Percentiles rank a stretch among this genome's conserved stretches.
These are phyloP conservation scores for Oropetium thomaeum DNA, from an alignment of 176 grass and related monocot species.

Conservation along the genomic window DNA sequence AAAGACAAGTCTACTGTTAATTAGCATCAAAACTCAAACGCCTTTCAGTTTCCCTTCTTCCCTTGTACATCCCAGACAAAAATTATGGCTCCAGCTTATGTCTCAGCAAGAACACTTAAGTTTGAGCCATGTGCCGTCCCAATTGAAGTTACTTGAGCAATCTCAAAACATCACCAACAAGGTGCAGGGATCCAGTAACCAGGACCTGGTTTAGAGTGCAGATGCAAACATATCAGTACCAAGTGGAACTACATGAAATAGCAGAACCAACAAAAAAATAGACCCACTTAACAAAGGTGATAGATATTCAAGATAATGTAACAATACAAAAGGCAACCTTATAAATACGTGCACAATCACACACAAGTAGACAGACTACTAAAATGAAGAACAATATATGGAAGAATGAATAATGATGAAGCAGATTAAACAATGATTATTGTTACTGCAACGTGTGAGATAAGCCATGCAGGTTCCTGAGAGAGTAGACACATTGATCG, in stretches of 20 bases:
- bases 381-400: not conserved
- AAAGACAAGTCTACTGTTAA: slow-evolving; percentile 21
- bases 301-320: slow-evolving; percentile 9
- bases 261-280: not conserved
- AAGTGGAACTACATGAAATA: slow-evolving; percentile 9
- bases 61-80: slow-evolving; percentile 13
- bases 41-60: slow-evolving; percentile 19
- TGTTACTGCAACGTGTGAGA: not conserved
- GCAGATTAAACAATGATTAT: slow-evolving; percentile 2
- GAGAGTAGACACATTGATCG: not conserved
- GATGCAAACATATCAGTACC: slow-evolving; percentile 30
- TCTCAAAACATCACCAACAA: slow-evolving; percentile 71
- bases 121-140: slow-evolving; percentile 18
- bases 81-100: slow-evolving; percentile 2
- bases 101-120: slow-evolving; percentile 20
- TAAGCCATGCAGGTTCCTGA: not conserved
- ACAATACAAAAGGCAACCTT: not conserved
- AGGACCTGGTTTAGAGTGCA: slow-evolving; percentile 51
- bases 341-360: not conserved
- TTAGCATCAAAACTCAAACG: slow-evolving; percentile 19
- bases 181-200: slow-evolving; percentile 76
- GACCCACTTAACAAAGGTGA: not conserved
- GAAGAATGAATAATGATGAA: slow-evolving; percentile 1
- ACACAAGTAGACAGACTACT: not conserved
- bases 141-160: slow-evolving; percentile 46